Evolutionary conservation across 352 stramenopile genomes (phyloP).

Genomic region (Pythium periplocum): DNA sequence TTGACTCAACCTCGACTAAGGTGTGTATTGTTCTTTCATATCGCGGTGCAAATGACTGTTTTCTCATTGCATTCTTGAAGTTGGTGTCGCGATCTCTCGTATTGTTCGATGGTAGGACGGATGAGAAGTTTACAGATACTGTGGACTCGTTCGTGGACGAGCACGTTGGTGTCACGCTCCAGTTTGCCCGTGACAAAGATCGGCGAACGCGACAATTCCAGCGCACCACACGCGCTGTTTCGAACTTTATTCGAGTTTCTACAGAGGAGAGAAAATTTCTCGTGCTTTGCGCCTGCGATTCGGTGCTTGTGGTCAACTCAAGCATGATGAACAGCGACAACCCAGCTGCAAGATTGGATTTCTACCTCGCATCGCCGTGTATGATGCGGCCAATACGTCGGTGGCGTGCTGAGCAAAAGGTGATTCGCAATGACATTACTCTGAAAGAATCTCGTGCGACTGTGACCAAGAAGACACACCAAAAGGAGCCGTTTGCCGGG

Average conservation of each 20-base stretch:
- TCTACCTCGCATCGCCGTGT: not conserved
- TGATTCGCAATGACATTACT: too few species aligned
- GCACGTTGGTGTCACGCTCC: not conserved
- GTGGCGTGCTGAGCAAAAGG: not conserved
- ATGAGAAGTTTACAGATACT: not conserved
- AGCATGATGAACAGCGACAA: constrained; percentile 8
- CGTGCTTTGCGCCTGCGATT: constrained; percentile 1
- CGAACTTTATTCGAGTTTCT: not conserved
- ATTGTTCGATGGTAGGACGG: not conserved
- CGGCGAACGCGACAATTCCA: not conserved
- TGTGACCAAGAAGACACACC: too few species aligned
- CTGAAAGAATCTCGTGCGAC: too few species aligned
- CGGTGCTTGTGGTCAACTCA: constrained; percentile 9
- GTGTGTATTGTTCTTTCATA: too few species aligned
- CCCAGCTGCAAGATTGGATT: not conserved
- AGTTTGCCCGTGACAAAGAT: not conserved
- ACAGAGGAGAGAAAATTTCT: not conserved
- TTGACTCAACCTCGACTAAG: too few species aligned
- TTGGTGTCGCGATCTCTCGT: not conserved
- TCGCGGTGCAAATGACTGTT: not conserved
- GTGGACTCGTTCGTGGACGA: constrained; percentile 6
- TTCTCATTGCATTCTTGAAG: not conserved
- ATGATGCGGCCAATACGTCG: constrained; percentile 5
- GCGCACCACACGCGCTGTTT: not conserved
- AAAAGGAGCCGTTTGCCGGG: not conserved